These are phyloP conservation scores for Kurtzmaniella natalensis DNA, from an alignment of 1,139 yeast genomes.

Conservation along the genomic window DNA sequence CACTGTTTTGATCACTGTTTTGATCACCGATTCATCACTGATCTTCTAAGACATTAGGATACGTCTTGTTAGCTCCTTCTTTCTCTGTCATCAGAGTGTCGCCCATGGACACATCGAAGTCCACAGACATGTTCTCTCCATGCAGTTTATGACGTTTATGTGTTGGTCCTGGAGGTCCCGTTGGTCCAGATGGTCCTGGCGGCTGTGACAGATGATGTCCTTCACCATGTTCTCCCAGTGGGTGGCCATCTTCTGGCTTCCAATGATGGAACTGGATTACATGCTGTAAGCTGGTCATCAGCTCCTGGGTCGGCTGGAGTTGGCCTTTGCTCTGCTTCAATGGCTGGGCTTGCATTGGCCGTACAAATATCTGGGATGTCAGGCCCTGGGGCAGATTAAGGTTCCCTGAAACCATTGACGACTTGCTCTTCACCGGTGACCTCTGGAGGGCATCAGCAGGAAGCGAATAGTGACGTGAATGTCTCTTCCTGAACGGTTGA, in stretches of 20 bases:
- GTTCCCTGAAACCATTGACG: too few species aligned
- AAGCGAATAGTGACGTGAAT: slow-evolving; percentile 43
- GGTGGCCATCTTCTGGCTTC: slow-evolving; percentile 34
- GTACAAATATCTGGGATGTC: slow-evolving; percentile 40
- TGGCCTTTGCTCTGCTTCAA: slow-evolving; percentile 29
- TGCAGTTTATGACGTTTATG: slow-evolving; percentile 22
- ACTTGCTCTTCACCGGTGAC: slow-evolving; percentile 9
- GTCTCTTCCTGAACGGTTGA: slow-evolving; percentile 25
- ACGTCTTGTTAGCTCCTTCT: slow-evolving; percentile 4
- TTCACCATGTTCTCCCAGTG: slow-evolving; percentile 2
- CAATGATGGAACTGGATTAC: slow-evolving; percentile 51
- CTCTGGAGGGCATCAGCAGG: slow-evolving; percentile 24
- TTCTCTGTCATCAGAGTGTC: slow-evolving; percentile 6
- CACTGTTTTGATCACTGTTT: too few species aligned
- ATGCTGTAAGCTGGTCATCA: slow-evolving; percentile 51
- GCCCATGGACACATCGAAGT: slow-evolving; percentile 8
- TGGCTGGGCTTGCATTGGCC: slow-evolving; percentile 44
- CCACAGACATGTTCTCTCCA: slow-evolving; percentile 9
- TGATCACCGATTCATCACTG: too few species aligned
- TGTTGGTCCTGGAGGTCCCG: slow-evolving; percentile 6
- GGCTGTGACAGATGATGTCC: slow-evolving; percentile 6
- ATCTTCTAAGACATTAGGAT: slow-evolving; percentile 6
- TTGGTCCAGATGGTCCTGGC: slow-evolving; percentile 2
- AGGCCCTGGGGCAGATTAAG: slow-evolving; percentile 20
- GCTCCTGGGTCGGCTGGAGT: slow-evolving; percentile 45